Percentiles rank a stretch among this genome's conserved stretches.
Evolutionary conservation across 1,139 yeast species (phyloP).

Genomic region (Zygoascus hellenicus): DNA sequence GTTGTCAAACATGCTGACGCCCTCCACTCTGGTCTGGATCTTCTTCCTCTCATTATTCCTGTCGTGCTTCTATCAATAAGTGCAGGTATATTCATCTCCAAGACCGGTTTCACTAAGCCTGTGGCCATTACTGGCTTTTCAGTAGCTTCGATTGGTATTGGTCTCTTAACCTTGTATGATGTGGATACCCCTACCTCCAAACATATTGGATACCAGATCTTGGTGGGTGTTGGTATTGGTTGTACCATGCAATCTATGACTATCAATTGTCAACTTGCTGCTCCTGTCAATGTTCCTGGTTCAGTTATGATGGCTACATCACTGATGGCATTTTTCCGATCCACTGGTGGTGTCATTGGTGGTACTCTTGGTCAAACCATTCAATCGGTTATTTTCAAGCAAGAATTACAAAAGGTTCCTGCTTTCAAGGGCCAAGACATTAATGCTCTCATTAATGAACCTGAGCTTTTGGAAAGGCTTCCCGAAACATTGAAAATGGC

Average conservation of each 20-base stretch:
- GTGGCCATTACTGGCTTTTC: conserved; percentile 41
- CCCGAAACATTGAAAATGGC: conserved; percentile 14
- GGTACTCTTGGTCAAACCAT: conserved; percentile 45
- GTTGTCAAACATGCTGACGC: conserved; percentile 45
- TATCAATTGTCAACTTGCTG: conserved; percentile 45
- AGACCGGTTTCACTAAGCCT: conserved; percentile 45
- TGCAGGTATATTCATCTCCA: conserved; percentile 44
- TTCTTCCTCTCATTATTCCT: conserved; percentile 50
- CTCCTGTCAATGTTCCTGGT: conserved; percentile 46
- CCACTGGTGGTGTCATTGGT: conserved; percentile 47
- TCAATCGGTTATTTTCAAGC: conserved; percentile 31
- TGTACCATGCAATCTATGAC: conserved; percentile 47
- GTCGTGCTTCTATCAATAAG: conserved; percentile 45
- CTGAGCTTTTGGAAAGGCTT: conserved; percentile 19
- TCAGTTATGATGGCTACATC: conserved; percentile 47
- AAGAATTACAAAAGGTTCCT: conserved; percentile 3
- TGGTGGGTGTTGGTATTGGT: conserved; percentile 53
- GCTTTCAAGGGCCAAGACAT: conserved; percentile 9
- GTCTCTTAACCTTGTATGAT: conserved; percentile 42
- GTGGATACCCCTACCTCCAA: conserved; percentile 36
- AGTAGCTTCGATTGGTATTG: conserved; percentile 47
- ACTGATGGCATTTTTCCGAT: conserved; percentile 43
- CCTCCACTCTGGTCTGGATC: conserved; percentile 52
- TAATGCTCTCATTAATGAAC: conserved; percentile 18
- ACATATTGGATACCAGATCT: conserved; percentile 48